phyloP scores from a whole-genome alignment of 108 stramenopile genomes.

The Halocafeteria seosinensis region DNA sequence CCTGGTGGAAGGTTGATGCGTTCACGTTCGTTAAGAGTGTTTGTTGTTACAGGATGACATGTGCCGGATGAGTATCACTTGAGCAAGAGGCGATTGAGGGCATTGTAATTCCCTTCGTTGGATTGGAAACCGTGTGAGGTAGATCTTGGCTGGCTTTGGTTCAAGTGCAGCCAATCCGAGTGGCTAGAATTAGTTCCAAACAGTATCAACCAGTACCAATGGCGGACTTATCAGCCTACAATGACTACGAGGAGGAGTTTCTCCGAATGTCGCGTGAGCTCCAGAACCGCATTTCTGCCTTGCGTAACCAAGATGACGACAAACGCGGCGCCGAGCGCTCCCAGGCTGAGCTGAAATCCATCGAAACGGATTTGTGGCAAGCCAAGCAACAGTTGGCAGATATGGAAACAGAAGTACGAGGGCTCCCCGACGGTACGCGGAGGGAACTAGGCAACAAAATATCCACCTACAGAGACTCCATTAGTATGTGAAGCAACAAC shows the following conservation, averaged over 20 bases:
- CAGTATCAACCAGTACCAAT: too few relatives aligned
- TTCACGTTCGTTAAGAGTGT: too few relatives aligned
- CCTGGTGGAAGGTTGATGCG: too few relatives aligned
- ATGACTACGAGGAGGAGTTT: neutral
- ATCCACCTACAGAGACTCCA: neutral
- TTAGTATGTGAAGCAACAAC: neutral
- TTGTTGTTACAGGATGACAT: too few relatives aligned
- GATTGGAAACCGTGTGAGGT: too few relatives aligned
- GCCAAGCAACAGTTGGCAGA: neutral
- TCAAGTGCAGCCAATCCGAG: too few relatives aligned
- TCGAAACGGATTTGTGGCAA: neutral
- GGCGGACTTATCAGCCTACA: neutral
- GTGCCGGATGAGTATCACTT: too few relatives aligned
- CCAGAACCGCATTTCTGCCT: neutral
- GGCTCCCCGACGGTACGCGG: neutral
- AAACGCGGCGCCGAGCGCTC: neutral
- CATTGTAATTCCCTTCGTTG: too few relatives aligned
- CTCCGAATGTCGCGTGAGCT: neutral
- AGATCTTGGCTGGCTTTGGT: too few relatives aligned
- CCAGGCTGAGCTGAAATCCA: neutral
- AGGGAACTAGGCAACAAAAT: neutral
- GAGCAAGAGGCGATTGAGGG: too few relatives aligned
- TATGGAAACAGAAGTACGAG: neutral
- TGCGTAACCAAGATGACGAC: neutral
- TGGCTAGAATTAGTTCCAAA: too few relatives aligned